A percentile compares a stretch with the other conserved stretches of the same genome.
Evolutionary conservation across 345 rosid species (phyloP).

Genomic region (Lenwebbia sp.): DNA sequence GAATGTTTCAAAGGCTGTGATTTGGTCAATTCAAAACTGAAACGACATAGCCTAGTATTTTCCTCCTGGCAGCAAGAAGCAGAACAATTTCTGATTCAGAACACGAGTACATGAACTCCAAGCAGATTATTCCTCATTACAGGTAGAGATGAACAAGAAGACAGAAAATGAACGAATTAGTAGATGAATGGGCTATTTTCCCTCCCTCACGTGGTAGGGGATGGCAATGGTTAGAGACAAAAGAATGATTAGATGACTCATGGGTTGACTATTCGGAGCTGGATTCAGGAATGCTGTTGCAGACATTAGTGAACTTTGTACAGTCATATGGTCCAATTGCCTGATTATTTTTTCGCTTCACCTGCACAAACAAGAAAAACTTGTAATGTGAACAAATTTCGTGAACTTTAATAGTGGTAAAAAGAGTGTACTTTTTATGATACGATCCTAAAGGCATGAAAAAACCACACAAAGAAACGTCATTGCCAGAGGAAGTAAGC

Average conservation of each 20-base stretch:
- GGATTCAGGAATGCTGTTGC: neutral
- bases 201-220: neutral
- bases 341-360: conserved; percentile 56
- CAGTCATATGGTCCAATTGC: conserved; percentile 89
- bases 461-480: neutral
- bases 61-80: neutral
- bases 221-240: neutral
- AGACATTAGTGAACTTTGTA: conserved; percentile 57
- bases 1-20: neutral
- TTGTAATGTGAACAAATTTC: neutral
- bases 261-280: neutral
- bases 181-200: neutral
- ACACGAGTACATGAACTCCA: neutral
- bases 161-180: neutral
- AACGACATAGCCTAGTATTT: neutral
- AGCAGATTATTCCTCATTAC: neutral
- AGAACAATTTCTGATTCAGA: neutral
- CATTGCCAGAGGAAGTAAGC: neutral
- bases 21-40: neutral
- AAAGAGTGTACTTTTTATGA: neutral
- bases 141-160: neutral
- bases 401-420: neutral
- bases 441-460: neutral
- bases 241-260: neutral
- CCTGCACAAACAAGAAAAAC: conserved; percentile 29